Percentiles rank a stretch among this genome's conserved stretches.
phyloP scores from a whole-genome alignment of 2,329 filamentous ascomycete species.

The Lachnellula subtilissima region DNA sequence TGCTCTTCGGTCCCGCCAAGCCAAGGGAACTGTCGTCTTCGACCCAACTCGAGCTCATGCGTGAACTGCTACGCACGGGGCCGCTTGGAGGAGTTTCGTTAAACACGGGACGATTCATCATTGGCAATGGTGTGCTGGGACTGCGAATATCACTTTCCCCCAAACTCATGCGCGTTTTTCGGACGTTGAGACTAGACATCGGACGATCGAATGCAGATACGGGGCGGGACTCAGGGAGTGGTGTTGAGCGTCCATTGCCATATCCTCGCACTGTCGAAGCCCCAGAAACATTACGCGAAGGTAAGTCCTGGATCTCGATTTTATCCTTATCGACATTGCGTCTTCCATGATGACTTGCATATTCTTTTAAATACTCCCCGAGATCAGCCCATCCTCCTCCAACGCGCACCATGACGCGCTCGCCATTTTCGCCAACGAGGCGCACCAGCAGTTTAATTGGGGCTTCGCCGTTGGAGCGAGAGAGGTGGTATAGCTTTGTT shows the following conservation, averaged over 20 bases:
- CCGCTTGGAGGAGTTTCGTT: slow-evolving; percentile 11
- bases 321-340: slow-evolving; percentile 48
- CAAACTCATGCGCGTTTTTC: slow-evolving; percentile 26
- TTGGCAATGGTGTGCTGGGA: slow-evolving; percentile 23
- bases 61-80: slow-evolving; percentile 32
- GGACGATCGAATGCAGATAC: slow-evolving; percentile 23
- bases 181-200: slow-evolving; percentile 24
- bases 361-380: slow-evolving; percentile 90
- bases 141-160: slow-evolving; percentile 16
- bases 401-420: slow-evolving; percentile 96
- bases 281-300: slow-evolving; percentile 32
- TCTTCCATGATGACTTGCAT: slow-evolving; percentile 86
- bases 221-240: slow-evolving; percentile 19
- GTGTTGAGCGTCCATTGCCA: slow-evolving; percentile 38
- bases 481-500: slow-evolving; percentile 89
- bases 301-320: slow-evolving; percentile 54
- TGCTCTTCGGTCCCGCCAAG: slow-evolving; percentile 64
- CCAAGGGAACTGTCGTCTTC: slow-evolving; percentile 59
- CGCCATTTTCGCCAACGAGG: slow-evolving; percentile 80
- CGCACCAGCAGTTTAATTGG: slow-evolving; percentile 95
- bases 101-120: slow-evolving; percentile 1
- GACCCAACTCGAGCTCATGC: slow-evolving; percentile 49
- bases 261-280: slow-evolving; percentile 20
- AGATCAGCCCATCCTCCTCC: slow-evolving; percentile 98
- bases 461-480: slow-evolving; percentile 73